These are phyloP conservation scores for Peronospora farinosa DNA, from an alignment of 352 stramenopile genomes.

Conservation along the genomic window DNA sequence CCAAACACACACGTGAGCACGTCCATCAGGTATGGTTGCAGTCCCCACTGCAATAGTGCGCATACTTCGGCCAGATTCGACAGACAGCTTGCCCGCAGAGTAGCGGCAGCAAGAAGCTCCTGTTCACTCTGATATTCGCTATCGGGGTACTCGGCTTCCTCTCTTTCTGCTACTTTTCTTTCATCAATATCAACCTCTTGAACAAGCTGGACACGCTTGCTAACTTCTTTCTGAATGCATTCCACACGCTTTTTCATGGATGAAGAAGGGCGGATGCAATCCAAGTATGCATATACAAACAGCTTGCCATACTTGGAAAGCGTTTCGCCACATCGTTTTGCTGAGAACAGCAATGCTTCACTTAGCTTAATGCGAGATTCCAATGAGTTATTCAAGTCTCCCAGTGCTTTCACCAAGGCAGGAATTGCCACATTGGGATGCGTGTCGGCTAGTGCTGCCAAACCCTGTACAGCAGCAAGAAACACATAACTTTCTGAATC, in stretches of 20 bases:
- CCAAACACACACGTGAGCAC: constrained; percentile 76
- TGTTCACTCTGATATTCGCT: constrained; percentile 15
- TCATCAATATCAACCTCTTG: constrained; percentile 35
- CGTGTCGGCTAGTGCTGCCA: constrained; percentile 53
- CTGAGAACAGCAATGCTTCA: constrained; percentile 74
- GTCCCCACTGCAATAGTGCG: constrained; percentile 59
- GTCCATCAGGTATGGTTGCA: constrained; percentile 65
- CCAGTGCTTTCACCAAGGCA: constrained; percentile 45
- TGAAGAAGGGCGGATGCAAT: constrained; percentile 55
- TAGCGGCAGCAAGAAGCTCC: constrained; percentile 41
- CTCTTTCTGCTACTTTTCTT: neutral
- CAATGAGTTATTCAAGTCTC: constrained; percentile 39
- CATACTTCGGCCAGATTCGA: constrained; percentile 86
- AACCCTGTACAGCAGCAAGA: constrained; percentile 69
- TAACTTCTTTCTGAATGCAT: constrained; percentile 14
- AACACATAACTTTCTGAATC: constrained; percentile 83
- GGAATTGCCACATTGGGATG: constrained; percentile 64
- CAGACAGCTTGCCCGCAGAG: constrained; percentile 73
- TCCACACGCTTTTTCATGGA: constrained; percentile 5
- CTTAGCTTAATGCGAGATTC: constrained; percentile 80
- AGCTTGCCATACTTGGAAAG: constrained; percentile 61
- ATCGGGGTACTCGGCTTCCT: constrained; percentile 1
- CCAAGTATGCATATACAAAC: constrained; percentile 77
- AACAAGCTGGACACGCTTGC: constrained; percentile 46
- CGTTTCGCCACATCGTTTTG: constrained; percentile 67